These are phyloP conservation scores for Leccinellum luteum DNA, from an alignment of 768 basidiomycete genomes.

Conservation along the genomic window DNA sequence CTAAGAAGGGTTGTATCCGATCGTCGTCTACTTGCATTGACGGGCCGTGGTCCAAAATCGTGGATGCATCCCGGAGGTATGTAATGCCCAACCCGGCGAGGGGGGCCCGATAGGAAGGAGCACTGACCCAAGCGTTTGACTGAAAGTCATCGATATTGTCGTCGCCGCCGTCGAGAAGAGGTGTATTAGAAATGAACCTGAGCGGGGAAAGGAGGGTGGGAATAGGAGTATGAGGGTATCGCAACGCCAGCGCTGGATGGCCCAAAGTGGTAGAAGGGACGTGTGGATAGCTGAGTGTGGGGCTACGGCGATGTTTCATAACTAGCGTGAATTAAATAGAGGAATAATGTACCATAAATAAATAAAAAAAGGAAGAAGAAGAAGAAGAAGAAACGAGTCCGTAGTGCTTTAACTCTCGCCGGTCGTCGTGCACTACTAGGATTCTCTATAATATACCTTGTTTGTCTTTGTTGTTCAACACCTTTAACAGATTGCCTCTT, in stretches of 20 bases:
- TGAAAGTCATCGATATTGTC: conserved; percentile 24
- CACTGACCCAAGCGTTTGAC: conserved; percentile 27
- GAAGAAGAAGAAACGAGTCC: neutral
- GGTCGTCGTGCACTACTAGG: neutral
- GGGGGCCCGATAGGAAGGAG: conserved; percentile 6
- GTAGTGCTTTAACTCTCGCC: too few relatives aligned
- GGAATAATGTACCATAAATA: neutral
- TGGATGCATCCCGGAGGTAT: conserved; percentile 1
- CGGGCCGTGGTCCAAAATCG: neutral
- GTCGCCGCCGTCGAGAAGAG: neutral
- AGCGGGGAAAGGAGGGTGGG: conserved; percentile 32
- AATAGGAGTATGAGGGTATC: conserved; percentile 11
- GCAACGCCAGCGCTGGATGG: conserved; percentile 34
- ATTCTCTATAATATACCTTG: neutral
- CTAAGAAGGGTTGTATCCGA: neutral
- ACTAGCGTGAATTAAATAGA: neutral
- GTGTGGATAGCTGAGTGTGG: conserved; percentile 23
- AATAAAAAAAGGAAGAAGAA: neutral
- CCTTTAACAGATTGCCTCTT: conserved; percentile 16
- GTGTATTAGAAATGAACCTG: conserved; percentile 9
- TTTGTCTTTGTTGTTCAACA: conserved; percentile 26
- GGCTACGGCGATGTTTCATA: conserved; percentile 28
- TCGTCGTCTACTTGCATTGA: conserved; percentile 9
- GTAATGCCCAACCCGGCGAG: conserved; percentile 31
- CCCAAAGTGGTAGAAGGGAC: neutral